Evolutionary conservation across 257 asterid species (phyloP).

Genomic region (Penstemon eatonii): DNA sequence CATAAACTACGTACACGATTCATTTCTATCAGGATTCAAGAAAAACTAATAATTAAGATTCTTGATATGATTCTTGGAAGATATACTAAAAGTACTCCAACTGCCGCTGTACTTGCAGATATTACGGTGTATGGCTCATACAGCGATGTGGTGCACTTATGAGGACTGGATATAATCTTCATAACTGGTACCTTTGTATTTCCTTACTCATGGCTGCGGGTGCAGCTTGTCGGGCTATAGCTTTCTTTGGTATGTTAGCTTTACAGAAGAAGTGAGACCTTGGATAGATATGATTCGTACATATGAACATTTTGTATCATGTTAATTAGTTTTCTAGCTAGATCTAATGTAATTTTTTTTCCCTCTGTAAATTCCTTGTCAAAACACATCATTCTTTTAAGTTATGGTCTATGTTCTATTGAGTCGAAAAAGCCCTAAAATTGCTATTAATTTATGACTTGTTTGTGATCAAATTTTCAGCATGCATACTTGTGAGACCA

Average conservation of each 20-base stretch:
- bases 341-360: neutral
- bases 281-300: neutral
- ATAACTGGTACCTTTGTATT: conserved; percentile 25
- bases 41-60: neutral
- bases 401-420: neutral
- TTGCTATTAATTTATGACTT: no score
- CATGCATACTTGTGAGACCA: no score
- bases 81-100: neutral
- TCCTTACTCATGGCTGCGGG: conserved; percentile 23
- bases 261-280: conserved; percentile 19
- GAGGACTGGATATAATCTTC: conserved; percentile 26
- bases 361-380: neutral
- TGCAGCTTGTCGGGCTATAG: conserved; percentile 27
- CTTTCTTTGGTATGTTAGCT: conserved; percentile 28
- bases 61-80: no score
- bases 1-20: neutral
- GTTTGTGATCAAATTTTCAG: no score
- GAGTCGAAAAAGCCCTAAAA: no score
- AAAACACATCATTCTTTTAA: neutral
- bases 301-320: neutral
- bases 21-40: neutral
- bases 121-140: conserved; percentile 34
- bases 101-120: conserved; percentile 18
- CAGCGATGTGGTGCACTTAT: conserved; percentile 30
- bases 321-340: no score